These are phyloP conservation scores for Rhizophora apiculata DNA, from an alignment of 345 rosid species.

Conservation along the genomic window DNA sequence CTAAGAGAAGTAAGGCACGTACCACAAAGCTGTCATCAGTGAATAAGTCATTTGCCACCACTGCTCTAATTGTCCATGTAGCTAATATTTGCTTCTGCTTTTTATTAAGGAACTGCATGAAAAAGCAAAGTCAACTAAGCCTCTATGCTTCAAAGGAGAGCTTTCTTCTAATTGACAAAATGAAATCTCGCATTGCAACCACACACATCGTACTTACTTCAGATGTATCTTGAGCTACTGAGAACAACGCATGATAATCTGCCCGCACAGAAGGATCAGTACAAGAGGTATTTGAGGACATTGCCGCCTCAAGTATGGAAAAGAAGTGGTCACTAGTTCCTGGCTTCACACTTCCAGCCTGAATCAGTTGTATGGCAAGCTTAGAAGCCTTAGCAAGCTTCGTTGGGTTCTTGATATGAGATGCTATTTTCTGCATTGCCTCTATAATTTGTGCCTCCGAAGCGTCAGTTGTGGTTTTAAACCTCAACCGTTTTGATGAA, in stretches of 20 bases:
- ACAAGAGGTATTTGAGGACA: slow-evolving; percentile 65
- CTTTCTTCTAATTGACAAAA: neutral
- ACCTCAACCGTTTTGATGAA: slow-evolving; percentile 53
- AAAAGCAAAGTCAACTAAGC: slow-evolving; percentile 14
- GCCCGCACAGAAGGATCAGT: slow-evolving; percentile 69
- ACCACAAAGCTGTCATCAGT: slow-evolving; percentile 99
- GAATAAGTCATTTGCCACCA: slow-evolving; percentile 84
- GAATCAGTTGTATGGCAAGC: slow-evolving; percentile 81
- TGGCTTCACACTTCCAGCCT: slow-evolving; percentile 88
- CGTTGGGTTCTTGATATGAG: slow-evolving; percentile 67
- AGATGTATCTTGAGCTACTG: slow-evolving; percentile 73
- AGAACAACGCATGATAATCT: slow-evolving; percentile 77
- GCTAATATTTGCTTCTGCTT: slow-evolving; percentile 68
- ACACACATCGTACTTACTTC: slow-evolving; percentile 43
- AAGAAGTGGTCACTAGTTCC: slow-evolving; percentile 68
- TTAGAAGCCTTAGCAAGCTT: slow-evolving; percentile 89
- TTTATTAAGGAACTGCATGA: slow-evolving; percentile 58
- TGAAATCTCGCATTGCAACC: neutral
- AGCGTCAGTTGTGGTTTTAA: slow-evolving; percentile 86
- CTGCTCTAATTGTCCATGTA: slow-evolving; percentile 70
- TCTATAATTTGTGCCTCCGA: slow-evolving; percentile 77
- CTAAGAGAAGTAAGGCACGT: slow-evolving; percentile 21
- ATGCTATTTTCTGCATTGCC: slow-evolving; percentile 92
- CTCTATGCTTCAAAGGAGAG: slow-evolving; percentile 15
- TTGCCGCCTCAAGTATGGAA: slow-evolving; percentile 79